A percentile compares a stretch with the other conserved stretches of the same genome.
phyloP scores from a whole-genome alignment of 202 grass and related monocot genomes.

The Tripidium arundinaceum region DNA sequence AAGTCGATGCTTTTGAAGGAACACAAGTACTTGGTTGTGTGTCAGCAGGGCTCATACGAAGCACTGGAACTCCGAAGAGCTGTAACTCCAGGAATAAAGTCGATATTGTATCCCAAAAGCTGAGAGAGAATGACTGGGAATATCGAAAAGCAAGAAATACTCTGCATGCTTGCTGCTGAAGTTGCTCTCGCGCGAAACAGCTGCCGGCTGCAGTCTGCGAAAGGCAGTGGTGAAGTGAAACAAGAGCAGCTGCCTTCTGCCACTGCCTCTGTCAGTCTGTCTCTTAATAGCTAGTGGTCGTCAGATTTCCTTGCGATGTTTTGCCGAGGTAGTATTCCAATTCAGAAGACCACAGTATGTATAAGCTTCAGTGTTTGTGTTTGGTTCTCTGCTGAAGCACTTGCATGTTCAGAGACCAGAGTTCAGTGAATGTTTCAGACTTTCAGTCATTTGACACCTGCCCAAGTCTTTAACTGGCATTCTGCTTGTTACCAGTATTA shows the following conservation, averaged over 20 bases:
- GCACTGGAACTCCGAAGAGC: constrained; percentile 7
- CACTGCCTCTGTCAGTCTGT: too few relatives aligned
- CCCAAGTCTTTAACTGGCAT: not conserved
- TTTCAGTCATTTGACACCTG: not conserved
- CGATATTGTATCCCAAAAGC: constrained; percentile 11
- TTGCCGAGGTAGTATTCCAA: not conserved
- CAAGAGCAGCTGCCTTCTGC: not conserved
- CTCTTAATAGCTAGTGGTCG: not conserved
- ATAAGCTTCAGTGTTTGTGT: not conserved
- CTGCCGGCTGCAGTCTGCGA: not conserved
- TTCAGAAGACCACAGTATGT: not conserved
- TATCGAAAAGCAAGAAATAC: constrained; percentile 18
- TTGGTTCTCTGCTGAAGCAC: not conserved
- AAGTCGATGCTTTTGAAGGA: constrained; percentile 16
- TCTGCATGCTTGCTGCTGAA: constrained; percentile 33
- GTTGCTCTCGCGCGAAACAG: constrained; percentile 2
- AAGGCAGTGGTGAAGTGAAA: not conserved
- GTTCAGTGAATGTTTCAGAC: not conserved
- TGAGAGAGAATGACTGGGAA: constrained; percentile 15
- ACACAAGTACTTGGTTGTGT: constrained; percentile 15
- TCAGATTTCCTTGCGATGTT: not conserved
- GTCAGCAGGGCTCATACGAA: constrained; percentile 27
- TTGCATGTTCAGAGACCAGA: not conserved
- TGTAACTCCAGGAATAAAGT: constrained; percentile 27
- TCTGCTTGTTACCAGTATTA: not conserved